Conservation (phyloP, 192 early-diverging fungal species). For the Coemansia javaensis region DNA sequence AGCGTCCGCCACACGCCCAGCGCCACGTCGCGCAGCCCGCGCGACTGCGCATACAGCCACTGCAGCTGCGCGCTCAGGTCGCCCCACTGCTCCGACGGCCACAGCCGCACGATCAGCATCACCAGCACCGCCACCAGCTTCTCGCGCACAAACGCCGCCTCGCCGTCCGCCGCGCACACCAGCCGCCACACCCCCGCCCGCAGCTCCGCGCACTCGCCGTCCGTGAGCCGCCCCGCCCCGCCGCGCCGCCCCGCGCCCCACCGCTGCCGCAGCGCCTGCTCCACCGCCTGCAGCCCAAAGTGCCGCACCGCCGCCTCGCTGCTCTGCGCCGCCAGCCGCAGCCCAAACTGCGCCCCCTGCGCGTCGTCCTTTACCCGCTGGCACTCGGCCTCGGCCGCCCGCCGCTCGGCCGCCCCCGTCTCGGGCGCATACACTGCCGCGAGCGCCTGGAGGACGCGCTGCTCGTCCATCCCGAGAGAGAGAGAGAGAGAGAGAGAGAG, state of each 20-base stretch:
- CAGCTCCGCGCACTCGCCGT: conserved; percentile 2
- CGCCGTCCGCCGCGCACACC: conserved; percentile 1
- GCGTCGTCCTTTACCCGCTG: conserved; percentile 21
- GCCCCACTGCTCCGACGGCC: conserved; percentile 29
- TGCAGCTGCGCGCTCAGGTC: conserved; percentile 30
- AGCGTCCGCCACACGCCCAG: conserved; percentile 38
- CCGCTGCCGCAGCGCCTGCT: conserved; percentile 21
- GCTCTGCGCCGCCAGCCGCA: conserved; percentile 10
- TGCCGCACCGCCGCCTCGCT: conserved; percentile 19
- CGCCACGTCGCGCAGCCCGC: conserved; percentile 16
- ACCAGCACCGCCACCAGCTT: conserved; percentile 35
- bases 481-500: not conserved
- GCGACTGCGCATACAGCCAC: conserved; percentile 14
- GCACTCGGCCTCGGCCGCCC: conserved; percentile 33
- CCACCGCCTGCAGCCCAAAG: conserved; percentile 43
- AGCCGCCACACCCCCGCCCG: conserved; percentile 21
- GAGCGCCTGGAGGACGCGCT: conserved; percentile 29
- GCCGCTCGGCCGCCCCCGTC: conserved; percentile 21
- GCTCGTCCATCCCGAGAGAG: not conserved
- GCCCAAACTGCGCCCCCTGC: conserved; percentile 9
- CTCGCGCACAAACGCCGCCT: conserved; percentile 28
- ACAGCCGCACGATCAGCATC: conserved; percentile 28
- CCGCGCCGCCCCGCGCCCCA: not conserved
- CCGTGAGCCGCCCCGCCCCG: not conserved
- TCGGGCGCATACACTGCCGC: conserved; percentile 26